These are phyloP conservation scores for Lathyrus tuberosus DNA, from an alignment of 306 rosid species.

Conservation along the genomic window DNA sequence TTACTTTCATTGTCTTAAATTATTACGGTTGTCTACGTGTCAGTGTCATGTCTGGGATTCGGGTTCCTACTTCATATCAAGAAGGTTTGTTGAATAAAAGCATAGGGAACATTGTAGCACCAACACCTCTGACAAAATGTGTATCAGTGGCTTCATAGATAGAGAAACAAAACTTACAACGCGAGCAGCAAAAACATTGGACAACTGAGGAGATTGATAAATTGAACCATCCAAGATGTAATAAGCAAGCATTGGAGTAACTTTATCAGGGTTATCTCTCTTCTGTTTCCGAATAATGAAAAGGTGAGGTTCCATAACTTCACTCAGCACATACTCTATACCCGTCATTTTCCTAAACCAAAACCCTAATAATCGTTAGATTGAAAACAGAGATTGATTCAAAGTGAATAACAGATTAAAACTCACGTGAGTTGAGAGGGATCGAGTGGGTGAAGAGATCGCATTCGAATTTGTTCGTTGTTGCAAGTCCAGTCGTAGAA, in stretches of 20 bases:
- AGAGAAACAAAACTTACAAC: conserved; percentile 44
- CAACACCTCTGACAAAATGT: no score
- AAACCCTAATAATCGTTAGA: conserved; percentile 21
- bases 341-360: conserved; percentile 79
- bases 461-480: conserved; percentile 89
- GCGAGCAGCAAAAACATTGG: conserved; percentile 91
- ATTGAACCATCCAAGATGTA: conserved; percentile 89
- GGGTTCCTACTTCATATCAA: no score
- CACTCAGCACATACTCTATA: conserved; percentile 67
- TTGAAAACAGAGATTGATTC: neutral
- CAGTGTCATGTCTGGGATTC: neutral
- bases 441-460: conserved; percentile 90
- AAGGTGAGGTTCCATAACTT: conserved; percentile 83
- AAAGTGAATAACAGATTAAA: neutral
- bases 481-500: conserved; percentile 93
- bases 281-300: conserved; percentile 83
- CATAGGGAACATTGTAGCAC: no score
- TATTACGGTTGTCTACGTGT: neutral
- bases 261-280: conserved; percentile 92
- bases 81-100: neutral
- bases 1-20: neutral
- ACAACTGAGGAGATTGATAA: conserved; percentile 90
- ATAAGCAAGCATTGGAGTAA: conserved; percentile 81
- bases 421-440: conserved; percentile 70
- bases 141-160: no score